These are phyloP conservation scores for Furcasterigmium sp. DNA, from an alignment of 2,329 filamentous ascomycete species.

Conservation along the genomic window DNA sequence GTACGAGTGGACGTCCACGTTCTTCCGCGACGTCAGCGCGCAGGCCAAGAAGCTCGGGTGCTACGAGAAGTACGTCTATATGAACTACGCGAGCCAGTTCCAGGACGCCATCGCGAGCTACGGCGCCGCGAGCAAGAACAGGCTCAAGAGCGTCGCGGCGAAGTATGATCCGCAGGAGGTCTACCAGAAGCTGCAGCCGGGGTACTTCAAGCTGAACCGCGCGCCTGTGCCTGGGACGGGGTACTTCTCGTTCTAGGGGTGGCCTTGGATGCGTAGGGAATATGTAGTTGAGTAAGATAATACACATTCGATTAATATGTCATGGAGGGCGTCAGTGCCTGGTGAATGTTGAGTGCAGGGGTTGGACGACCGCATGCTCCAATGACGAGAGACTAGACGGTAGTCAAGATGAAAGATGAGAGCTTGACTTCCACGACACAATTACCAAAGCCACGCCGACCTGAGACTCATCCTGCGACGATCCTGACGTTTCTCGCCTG, in stretches of 20 bases:
- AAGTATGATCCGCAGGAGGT: conserved; percentile 27
- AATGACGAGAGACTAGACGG: too few species aligned
- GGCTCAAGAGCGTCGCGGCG: conserved; percentile 18
- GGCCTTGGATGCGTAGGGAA: too few species aligned
- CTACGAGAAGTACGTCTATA: conserved; percentile 23
- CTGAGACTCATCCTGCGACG: too few species aligned
- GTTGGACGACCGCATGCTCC: too few species aligned
- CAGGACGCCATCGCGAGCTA: conserved; percentile 34
- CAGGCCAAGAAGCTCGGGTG: conserved; percentile 7
- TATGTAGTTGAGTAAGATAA: too few species aligned
- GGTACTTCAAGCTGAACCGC: conserved; percentile 20
- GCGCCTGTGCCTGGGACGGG: conserved; percentile 7
- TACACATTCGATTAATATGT: too few species aligned
- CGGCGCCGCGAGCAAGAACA: conserved; percentile 23
- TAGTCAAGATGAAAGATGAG: too few species aligned
- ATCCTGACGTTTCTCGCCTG: too few species aligned
- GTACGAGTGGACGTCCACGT: conserved; percentile 10
- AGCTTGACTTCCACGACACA: too few species aligned
- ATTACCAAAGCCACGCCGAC: too few species aligned
- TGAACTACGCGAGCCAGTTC: conserved; percentile 35
- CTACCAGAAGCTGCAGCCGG: conserved; percentile 25
- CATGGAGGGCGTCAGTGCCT: too few species aligned
- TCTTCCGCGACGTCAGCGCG: conserved; percentile 13
- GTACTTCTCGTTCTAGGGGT: conserved; percentile 5
- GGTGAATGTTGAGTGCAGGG: too few species aligned